A percentile compares a stretch with the other conserved stretches of the same genome.
These are phyloP conservation scores for Ochromonas danica DNA, from an alignment of 108 stramenopile genomes.

Conservation along the genomic window DNA sequence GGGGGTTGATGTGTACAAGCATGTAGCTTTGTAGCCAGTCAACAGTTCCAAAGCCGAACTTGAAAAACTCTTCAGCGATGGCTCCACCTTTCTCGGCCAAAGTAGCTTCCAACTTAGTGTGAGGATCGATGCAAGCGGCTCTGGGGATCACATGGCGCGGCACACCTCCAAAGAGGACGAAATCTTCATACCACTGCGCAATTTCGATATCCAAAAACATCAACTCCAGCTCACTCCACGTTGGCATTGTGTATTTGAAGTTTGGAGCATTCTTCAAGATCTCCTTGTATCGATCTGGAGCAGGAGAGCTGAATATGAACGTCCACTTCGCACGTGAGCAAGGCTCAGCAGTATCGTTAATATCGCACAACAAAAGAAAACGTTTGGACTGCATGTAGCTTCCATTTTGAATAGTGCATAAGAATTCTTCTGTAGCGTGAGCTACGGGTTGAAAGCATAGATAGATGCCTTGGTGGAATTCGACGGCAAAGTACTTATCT, in stretches of 20 bases:
- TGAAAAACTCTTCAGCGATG: background rate
- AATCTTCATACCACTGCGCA: background rate
- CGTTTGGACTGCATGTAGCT: background rate
- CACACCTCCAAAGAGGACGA: background rate
- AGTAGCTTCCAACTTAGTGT: background rate
- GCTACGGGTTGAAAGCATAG: background rate
- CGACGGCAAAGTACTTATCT: background rate
- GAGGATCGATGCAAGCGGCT: background rate
- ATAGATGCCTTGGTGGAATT: background rate
- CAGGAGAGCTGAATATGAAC: background rate
- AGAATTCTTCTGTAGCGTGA: background rate
- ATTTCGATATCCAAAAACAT: background rate
- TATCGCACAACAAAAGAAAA: background rate
- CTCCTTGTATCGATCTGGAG: background rate
- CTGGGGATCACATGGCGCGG: background rate
- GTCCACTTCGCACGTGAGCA: background rate
- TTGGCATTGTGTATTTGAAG: background rate
- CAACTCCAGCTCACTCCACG: background rate
- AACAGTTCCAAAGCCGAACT: background rate
- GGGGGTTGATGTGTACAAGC: constrained; percentile 1
- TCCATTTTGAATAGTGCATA: background rate
- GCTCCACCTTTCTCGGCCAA: background rate
- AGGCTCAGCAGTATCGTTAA: background rate
- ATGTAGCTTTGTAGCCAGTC: background rate
- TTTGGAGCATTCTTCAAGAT: background rate